phyloP scores from a whole-genome alignment of 805 yeast genomes.

The Candida sphagnicola region DNA sequence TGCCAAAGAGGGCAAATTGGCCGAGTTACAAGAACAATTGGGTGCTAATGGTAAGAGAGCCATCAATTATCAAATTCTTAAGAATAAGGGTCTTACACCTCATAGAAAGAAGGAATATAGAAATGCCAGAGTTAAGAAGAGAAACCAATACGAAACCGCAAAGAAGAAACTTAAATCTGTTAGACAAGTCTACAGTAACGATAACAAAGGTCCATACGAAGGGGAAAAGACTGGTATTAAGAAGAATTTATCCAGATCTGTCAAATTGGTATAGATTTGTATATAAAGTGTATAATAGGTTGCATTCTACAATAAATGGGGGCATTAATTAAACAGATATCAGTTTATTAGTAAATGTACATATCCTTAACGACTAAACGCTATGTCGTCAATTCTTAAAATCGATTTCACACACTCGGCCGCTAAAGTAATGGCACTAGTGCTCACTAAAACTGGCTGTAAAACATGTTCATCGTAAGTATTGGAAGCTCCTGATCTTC shows the following conservation, averaged over 20 bases:
- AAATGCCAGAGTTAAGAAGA: conserved; percentile 96
- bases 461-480: conserved; percentile 90
- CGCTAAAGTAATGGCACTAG: conserved; percentile 90
- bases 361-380: conserved; percentile 54
- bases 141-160: conserved; percentile 93
- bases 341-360: not conserved
- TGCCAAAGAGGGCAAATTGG: conserved; percentile 78
- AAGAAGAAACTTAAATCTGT: conserved; percentile 89
- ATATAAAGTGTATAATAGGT: conserved; percentile 3
- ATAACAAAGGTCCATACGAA: conserved; percentile 66
- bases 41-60: conserved; percentile 92
- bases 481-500: conserved; percentile 90
- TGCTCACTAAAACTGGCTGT: conserved; percentile 93
- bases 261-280: conserved; percentile 51
- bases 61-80: conserved; percentile 86
- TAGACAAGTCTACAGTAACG: conserved; percentile 81
- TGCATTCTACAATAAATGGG: conserved; percentile 4
- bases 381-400: conserved; percentile 94
- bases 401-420: conserved; percentile 96
- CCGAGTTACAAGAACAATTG: conserved; percentile 60
- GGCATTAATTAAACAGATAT: not conserved
- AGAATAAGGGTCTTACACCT: conserved; percentile 94
- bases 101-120: conserved; percentile 90
- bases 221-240: conserved; percentile 98
- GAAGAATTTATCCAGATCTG: conserved; percentile 86